phyloP scores from a whole-genome alignment of 2,329 filamentous ascomycete genomes.

The Fusarium bulbicola region DNA sequence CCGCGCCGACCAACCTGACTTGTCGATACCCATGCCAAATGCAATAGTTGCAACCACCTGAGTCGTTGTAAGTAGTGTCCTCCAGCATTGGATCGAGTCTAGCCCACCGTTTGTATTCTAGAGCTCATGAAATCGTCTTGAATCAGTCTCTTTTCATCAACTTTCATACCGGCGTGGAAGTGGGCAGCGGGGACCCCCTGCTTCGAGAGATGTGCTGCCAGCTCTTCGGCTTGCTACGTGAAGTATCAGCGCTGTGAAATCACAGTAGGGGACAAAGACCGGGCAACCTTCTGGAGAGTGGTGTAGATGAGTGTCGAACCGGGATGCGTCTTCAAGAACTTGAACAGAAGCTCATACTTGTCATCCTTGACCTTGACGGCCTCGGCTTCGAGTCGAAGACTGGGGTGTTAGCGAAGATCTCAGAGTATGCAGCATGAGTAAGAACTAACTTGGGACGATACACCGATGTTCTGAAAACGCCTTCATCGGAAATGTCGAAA shows the following conservation, averaged over 20 bases:
- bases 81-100: accelerated
- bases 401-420: slow-evolving; percentile 19
- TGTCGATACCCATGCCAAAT: slow-evolving; percentile 70
- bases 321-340: slow-evolving; percentile 59
- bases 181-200: slow-evolving; percentile 53
- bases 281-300: slow-evolving; percentile 59
- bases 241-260: slow-evolving; percentile 1
- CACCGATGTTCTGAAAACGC: slow-evolving; percentile 66
- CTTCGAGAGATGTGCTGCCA: slow-evolving; percentile 50
- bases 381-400: slow-evolving; percentile 62
- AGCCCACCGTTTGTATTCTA: slow-evolving; percentile 48
- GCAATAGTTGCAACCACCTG: slow-evolving; percentile 61
- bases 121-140: slow-evolving; percentile 63
- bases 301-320: slow-evolving; percentile 70
- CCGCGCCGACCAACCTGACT: slow-evolving; percentile 43
- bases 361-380: slow-evolving; percentile 53
- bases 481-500: slow-evolving; percentile 56
- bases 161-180: slow-evolving; percentile 62
- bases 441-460: slow-evolving; percentile 61
- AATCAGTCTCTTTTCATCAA: slow-evolving; percentile 53
- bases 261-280: not conserved
- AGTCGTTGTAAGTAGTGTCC: not conserved
- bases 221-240: slow-evolving; percentile 52
- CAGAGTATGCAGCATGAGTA: accelerated
- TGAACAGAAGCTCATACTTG: slow-evolving; percentile 55